Percentiles rank a stretch among this genome's conserved stretches.
phyloP scores from a whole-genome alignment of 2,329 filamentous ascomycete species.

The Aspergillus fumigatus region DNA sequence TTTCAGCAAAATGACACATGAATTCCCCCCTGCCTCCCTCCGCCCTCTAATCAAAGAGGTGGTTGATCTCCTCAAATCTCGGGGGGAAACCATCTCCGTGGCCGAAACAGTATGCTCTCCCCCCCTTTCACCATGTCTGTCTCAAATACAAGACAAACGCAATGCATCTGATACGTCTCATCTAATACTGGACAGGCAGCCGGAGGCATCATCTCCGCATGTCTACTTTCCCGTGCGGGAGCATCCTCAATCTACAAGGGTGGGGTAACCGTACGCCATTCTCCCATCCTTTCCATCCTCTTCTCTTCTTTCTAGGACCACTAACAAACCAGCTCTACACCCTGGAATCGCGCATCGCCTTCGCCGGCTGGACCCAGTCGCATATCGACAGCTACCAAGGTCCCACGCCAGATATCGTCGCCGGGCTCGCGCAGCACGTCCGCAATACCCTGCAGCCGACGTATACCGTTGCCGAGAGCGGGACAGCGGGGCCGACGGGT shows the following conservation, averaged over 20 bases:
- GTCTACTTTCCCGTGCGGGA: slow-evolving; percentile 55
- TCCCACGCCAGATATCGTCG: slow-evolving; percentile 55
- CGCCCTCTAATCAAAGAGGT: slow-evolving; percentile 47
- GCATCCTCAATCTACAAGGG: slow-evolving; percentile 57
- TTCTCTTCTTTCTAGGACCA: slow-evolving; percentile 2
- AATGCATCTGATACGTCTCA: neutral
- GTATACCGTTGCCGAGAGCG: slow-evolving; percentile 57
- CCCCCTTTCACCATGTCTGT: neutral
- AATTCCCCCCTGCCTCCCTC: slow-evolving; percentile 35
- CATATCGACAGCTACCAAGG: slow-evolving; percentile 53
- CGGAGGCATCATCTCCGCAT: slow-evolving; percentile 58
- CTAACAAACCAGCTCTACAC: slow-evolving; percentile 47
- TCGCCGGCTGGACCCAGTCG: slow-evolving; percentile 57
- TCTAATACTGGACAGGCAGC: slow-evolving; percentile 44
- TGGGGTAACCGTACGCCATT: slow-evolving; percentile 48
- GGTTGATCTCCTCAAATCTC: slow-evolving; percentile 49
- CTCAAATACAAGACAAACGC: neutral
- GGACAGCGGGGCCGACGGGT: slow-evolving; percentile 61
- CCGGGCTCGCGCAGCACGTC: slow-evolving; percentile 53
- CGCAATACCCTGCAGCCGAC: slow-evolving; percentile 52
- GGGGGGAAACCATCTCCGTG: slow-evolving; percentile 55
- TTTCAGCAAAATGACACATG: slow-evolving; percentile 1
- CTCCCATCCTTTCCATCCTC: neutral
- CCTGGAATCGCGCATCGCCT: slow-evolving; percentile 53
- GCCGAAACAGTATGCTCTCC: slow-evolving; percentile 52